Evolutionary conservation across 2,329 filamentous ascomycete species (phyloP).

Genomic region (Cytospora leucostoma): DNA sequence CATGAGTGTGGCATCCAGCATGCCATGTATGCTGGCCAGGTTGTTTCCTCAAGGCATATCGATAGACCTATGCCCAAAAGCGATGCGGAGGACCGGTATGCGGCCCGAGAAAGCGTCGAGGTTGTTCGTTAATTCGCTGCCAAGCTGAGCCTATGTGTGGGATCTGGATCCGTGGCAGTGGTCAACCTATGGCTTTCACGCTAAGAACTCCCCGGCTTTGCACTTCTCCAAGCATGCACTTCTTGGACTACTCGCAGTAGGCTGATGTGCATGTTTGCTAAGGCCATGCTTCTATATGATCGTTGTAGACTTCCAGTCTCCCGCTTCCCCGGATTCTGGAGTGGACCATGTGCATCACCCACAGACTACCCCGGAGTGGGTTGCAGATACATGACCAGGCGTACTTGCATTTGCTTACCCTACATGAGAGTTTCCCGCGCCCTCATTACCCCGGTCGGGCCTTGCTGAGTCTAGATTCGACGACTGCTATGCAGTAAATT

Average conservation of each 20-base stretch:
- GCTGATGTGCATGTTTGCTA: too few species aligned
- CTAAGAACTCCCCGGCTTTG: slow-evolving; percentile 6
- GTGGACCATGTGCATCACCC: neutral
- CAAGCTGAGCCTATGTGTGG: neutral
- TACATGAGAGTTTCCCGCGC: neutral
- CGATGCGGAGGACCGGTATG: slow-evolving; percentile 12
- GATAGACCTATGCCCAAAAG: neutral
- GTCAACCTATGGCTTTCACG: neutral
- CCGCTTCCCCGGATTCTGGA: neutral
- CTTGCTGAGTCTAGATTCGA: neutral
- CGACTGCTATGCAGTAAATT: neutral
- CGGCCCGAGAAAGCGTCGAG: slow-evolving; percentile 23
- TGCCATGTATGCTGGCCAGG: slow-evolving; percentile 2
- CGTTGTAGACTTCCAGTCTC: neutral
- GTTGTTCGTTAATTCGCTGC: neutral
- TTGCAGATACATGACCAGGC: neutral
- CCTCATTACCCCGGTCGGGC: neutral
- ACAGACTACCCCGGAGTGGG: neutral
- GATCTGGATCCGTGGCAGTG: neutral
- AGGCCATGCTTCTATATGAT: too few species aligned
- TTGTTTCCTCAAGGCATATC: neutral
- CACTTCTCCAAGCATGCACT: neutral
- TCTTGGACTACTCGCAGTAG: too few species aligned
- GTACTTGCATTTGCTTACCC: neutral
- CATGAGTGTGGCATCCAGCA: slow-evolving; percentile 14